Evolutionary conservation across 75 land plant species (phyloP).

Genomic region (Pseudotsuga menziesii): DNA sequence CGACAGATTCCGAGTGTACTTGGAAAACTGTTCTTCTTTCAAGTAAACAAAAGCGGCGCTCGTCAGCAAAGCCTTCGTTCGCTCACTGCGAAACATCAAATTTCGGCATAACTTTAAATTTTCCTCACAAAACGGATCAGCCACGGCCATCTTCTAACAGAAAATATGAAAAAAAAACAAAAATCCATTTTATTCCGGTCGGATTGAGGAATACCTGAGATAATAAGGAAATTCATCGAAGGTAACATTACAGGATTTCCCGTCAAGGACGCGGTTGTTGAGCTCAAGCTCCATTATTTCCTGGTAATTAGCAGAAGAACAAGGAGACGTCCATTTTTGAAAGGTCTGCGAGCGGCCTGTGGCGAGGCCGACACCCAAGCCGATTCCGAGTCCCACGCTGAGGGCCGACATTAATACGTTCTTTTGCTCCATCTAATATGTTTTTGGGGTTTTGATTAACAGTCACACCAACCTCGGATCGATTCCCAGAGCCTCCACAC

Average conservation of each 20-base stretch:
- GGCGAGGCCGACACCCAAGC: slow-evolving; percentile 73
- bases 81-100: slow-evolving; percentile 54
- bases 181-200: neutral
- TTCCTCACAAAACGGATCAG: neutral
- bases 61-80: slow-evolving; percentile 61
- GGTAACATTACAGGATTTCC: slow-evolving; percentile 49
- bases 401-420: slow-evolving; percentile 50
- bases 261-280: slow-evolving; percentile 43
- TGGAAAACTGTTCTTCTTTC: slow-evolving; percentile 61
- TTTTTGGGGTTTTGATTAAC: no score
- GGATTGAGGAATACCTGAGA: slow-evolving; percentile 45
- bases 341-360: slow-evolving; percentile 30
- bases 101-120: neutral
- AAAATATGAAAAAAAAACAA: neutral
- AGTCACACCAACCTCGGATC: no score
- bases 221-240: slow-evolving; percentile 85
- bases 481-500: no score
- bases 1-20: slow-evolving; percentile 69
- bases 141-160: neutral
- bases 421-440: slow-evolving; percentile 51
- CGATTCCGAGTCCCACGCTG: slow-evolving; percentile 74
- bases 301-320: slow-evolving; percentile 13
- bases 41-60: slow-evolving; percentile 84
- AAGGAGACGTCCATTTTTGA: slow-evolving; percentile 29
- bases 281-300: slow-evolving; percentile 62